phyloP scores from a whole-genome alignment of 1,139 yeast genomes.

The Zygosaccharomyces sapae region DNA sequence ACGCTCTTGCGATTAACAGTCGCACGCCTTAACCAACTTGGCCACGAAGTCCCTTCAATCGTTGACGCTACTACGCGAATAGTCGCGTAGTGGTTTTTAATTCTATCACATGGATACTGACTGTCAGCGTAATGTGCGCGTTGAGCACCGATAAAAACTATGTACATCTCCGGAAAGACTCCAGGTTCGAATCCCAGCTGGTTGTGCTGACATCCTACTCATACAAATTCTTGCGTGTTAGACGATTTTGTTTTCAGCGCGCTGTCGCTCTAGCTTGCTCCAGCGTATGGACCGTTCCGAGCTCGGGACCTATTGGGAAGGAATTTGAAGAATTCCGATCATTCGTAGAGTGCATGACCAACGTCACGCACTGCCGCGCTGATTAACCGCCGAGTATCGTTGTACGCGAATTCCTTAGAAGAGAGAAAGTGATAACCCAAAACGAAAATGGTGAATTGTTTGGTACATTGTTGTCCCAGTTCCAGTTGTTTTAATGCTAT shows the following conservation, averaged over 20 bases:
- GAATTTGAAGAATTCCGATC: background rate
- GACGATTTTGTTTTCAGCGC: no score
- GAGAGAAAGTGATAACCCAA: no score
- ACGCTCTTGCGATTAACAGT: constrained; percentile 39
- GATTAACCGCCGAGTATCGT: background rate
- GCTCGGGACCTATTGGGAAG: background rate
- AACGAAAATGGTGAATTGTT: no score
- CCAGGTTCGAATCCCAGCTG: no score
- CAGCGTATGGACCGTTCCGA: background rate
- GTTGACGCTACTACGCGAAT: constrained; percentile 22
- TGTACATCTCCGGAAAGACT: no score
- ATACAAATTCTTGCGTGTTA: no score
- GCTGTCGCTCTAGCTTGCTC: no score
- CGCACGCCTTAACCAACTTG: constrained; percentile 40
- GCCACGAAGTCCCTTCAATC: constrained; percentile 31
- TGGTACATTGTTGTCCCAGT: background rate
- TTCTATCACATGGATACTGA: no score
- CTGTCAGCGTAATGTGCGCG: no score
- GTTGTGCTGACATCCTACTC: no score
- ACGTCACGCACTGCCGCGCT: constrained; percentile 4
- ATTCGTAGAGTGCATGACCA: constrained; percentile 1
- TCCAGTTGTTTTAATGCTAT: background rate
- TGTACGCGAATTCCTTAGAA: background rate
- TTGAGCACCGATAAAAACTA: no score
- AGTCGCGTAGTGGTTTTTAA: background rate